Percentiles rank a stretch among this genome's conserved stretches.
These are phyloP conservation scores for Setaria viridis DNA, from an alignment of 202 grass and related monocot genomes.

Conservation along the genomic window DNA sequence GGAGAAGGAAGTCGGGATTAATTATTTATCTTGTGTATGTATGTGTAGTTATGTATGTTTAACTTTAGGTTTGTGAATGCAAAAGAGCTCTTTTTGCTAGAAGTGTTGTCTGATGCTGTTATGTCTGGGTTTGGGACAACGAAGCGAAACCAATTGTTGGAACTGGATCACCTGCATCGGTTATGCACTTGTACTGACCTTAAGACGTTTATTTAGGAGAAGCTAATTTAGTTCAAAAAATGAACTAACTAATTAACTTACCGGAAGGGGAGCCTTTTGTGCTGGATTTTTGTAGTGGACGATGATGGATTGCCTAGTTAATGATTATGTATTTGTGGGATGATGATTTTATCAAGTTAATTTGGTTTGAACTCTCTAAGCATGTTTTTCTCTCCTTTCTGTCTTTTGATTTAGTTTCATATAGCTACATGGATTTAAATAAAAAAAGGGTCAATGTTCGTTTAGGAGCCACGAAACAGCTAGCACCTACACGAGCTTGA, in stretches of 20 bases:
- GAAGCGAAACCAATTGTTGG: neutral
- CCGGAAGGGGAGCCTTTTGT: neutral
- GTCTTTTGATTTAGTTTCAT: too few relatives aligned
- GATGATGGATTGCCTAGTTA: neutral
- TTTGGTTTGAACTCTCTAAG: neutral
- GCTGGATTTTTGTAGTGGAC: neutral
- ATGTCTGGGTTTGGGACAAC: neutral
- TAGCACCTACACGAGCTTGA: too few relatives aligned
- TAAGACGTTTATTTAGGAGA: neutral
- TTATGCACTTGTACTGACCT: neutral
- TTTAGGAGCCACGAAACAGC: too few relatives aligned
- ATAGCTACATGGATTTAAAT: too few relatives aligned
- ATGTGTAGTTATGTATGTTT: slow-evolving; percentile 1
- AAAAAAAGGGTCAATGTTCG: too few relatives aligned
- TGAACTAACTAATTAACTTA: too few relatives aligned
- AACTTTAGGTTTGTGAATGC: slow-evolving; percentile 26
- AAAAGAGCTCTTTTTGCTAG: slow-evolving; percentile 16
- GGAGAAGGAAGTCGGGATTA: neutral
- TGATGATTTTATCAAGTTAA: neutral
- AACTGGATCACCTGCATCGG: neutral
- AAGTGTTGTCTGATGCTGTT: neutral
- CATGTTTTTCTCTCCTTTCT: too few relatives aligned
- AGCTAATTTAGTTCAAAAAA: too few relatives aligned
- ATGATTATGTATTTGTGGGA: neutral
- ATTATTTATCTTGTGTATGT: slow-evolving; percentile 26